phyloP scores from a whole-genome alignment of 352 stramenopile species.

The Pythium biforme region DNA sequence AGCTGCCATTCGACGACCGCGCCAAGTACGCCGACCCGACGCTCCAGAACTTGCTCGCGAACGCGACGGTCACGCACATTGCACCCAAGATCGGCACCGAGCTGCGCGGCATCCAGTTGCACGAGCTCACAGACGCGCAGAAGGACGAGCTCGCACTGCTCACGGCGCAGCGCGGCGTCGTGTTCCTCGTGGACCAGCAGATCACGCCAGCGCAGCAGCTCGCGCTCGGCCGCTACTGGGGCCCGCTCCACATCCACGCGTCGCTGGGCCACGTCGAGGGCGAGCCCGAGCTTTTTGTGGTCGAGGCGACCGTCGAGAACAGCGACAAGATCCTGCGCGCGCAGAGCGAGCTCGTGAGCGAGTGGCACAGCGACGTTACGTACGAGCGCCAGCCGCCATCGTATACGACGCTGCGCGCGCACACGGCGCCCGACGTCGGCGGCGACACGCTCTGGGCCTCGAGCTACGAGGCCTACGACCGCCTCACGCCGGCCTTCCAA shows the following conservation, averaged over 20 bases:
- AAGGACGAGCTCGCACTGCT: constrained; percentile 26
- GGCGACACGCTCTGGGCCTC: constrained; percentile 46
- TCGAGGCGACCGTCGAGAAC: constrained; percentile 22
- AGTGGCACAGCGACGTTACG: constrained; percentile 43
- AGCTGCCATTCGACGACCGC: constrained; percentile 31
- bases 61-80: constrained; percentile 24
- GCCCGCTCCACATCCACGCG: constrained; percentile 34
- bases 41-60: constrained; percentile 32
- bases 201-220: constrained; percentile 30
- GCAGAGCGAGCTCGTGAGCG: constrained; percentile 29
- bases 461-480: constrained; percentile 45
- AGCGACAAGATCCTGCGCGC: constrained; percentile 21
- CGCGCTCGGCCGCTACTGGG: constrained; percentile 29
- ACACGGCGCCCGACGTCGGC: constrained; percentile 34
- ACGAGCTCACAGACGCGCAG: constrained; percentile 33
- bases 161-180: constrained; percentile 13
- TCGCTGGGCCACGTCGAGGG: constrained; percentile 27
- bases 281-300: constrained; percentile 26
- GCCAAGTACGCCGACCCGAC: constrained; percentile 33
- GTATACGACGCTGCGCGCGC: constrained; percentile 29
- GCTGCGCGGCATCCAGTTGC: constrained; percentile 31
- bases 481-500: constrained; percentile 36
- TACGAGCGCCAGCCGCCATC: constrained; percentile 37
- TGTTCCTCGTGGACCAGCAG: constrained; percentile 20
- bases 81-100: constrained; percentile 31